Base-by-base conservation (phyloP, 768 basidiomycete species). In the Podaxis sp. region DNA sequence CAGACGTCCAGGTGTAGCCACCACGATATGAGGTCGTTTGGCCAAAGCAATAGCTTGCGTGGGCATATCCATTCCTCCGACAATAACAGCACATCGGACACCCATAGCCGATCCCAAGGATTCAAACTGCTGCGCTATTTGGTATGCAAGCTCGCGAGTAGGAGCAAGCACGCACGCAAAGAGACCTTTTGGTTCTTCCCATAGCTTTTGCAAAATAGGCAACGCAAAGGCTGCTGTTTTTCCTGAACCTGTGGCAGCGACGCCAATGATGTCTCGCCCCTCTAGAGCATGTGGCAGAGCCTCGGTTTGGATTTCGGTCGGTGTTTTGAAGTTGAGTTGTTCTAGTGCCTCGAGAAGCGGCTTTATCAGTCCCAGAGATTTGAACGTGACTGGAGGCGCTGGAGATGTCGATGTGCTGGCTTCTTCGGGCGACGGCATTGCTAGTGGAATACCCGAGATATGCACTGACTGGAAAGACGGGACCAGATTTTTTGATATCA, bases 221-320 rank as follows among this genome's bases (percentile, higher is more conserved):
- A 99, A 78, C 26, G 93, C 95, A 75, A 99, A 99, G 22, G 97
- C 96, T 15, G 95, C 96, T 0, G 97, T 99, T 80, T 99, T 99
- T 67, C 96, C 97, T 12, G 93, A 95, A 33, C 97, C 97, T 10
- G 97, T 99, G 67, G 93, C 89, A 36, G 97, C 97, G n/a, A 99
- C 90, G 20, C 97, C 97, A 63, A 99, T 99, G 67, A 99, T 93
- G 77, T 99, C 97, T 70, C 90, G 87, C 0, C 95, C 96, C 73
- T 91, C 82, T 5, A 99, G 77, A 20, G 96, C 96, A 77, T 87
- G 86, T 0, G 97, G 97, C 53, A 99, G 83, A 38, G 83, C 83
- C 70, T 94, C 87, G 2, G 79, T 77, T 75, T 99, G 97, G 68
- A 99, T 99, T 59, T 91, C 89, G 7, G 96, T 96, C 0, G 97